Conservation (phyloP, 2,329 filamentous ascomycete species). For the Aspergillus sp. region DNA sequence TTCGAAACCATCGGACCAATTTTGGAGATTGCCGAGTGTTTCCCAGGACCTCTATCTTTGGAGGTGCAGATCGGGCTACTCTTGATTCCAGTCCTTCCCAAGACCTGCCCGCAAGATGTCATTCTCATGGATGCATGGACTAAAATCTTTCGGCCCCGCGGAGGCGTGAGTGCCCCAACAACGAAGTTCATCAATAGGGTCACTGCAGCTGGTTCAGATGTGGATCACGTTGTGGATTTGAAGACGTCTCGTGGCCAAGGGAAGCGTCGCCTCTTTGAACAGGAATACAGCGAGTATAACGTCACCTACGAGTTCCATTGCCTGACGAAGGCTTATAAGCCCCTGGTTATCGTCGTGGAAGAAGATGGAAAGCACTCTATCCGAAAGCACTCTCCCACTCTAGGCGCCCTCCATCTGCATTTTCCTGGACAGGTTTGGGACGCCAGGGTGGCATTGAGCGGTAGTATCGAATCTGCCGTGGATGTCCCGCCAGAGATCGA, state of each 20-base stretch:
- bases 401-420: slow-evolving; percentile 39
- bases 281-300: slow-evolving; percentile 17
- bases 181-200: slow-evolving; percentile 36
- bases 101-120: slow-evolving; percentile 14
- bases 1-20: slow-evolving; percentile 27
- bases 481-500: slow-evolving; percentile 24
- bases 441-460: slow-evolving; percentile 30
- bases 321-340: slow-evolving; percentile 25
- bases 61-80: slow-evolving; percentile 39
- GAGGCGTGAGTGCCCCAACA: slow-evolving; percentile 23
- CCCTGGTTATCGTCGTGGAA: slow-evolving; percentile 33
- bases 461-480: slow-evolving; percentile 21
- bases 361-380: slow-evolving; percentile 29
- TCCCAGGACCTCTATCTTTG: slow-evolving; percentile 33
- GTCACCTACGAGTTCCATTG: slow-evolving; percentile 42
- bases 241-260: slow-evolving; percentile 20
- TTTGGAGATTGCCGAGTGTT: slow-evolving; percentile 33
- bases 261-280: slow-evolving; percentile 26
- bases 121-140: slow-evolving; percentile 27
- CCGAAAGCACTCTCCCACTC: slow-evolving; percentile 19
- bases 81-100: slow-evolving; percentile 26
- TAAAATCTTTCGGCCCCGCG: slow-evolving; percentile 30
- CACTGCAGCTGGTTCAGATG: slow-evolving; percentile 39
- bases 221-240: slow-evolving; percentile 38
- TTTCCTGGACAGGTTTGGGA: slow-evolving; percentile 41